Base-by-base conservation (phyloP, 1,284 basidiomycete genomes). In the Ustilago bromivora region DNA sequence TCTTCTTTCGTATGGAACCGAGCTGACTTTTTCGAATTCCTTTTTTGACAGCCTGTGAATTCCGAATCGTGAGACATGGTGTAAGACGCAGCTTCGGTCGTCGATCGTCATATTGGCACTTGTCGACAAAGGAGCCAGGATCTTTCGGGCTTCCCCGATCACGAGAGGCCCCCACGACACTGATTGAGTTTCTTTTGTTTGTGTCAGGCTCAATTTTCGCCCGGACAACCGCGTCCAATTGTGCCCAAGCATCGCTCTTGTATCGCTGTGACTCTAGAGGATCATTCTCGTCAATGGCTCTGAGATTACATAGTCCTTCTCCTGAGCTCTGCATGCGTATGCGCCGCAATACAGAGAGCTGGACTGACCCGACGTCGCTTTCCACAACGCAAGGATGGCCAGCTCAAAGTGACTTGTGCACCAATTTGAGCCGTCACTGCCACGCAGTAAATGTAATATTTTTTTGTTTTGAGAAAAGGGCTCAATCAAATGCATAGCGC, bases 221-320 rank as follows among this genome's bases (percentile, higher is more conserved):
- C 43, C 47, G 47, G 47, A 32, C n/a, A 49, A 49, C 46, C 46
- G 46, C 23, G 23, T 49, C 46, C 46, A 49, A 23, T 15, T 49
- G 19, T 49, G 46, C 19, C 17, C 43, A 46, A 6, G 43, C n/a
- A 19, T 13, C n/a, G n/a, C 5, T 19, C 10, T 19, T 46, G 43
- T 19, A 19, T 19, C n/a, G 43, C 43, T n/a, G 7, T 46, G 3
- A 7, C 10, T 46, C n/a, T 7, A 19, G 15, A 19, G n/a, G 12
- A 41, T 41, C 12, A 12, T 12, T 6, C 12, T 41, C 40, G 15
- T 41, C 40, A 41, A 13, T 12, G 40, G 12, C 12, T 13, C 12
- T 41, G 40, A 11, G 12, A 13, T 6, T 41, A n/a, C 13, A 17
- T 46, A 19, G 23, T n/a, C 10, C 8, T 7, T n/a, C 13, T 2